A percentile compares a stretch with the other conserved stretches of the same genome.
Evolutionary conservation across 257 asterid species (phyloP).

Genomic region (Orobanche coerulescens): DNA sequence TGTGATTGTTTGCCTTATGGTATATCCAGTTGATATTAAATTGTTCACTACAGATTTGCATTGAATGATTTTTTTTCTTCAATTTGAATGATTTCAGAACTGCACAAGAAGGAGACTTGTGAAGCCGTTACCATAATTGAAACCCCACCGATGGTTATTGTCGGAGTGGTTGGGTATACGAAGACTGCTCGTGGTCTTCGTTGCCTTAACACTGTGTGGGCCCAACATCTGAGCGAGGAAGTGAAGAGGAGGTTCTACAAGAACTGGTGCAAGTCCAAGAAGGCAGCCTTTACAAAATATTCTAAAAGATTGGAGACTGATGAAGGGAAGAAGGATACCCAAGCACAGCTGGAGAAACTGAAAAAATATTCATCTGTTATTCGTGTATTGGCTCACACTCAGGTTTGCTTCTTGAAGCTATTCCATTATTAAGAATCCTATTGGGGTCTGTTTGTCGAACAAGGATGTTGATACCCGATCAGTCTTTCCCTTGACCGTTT

Average conservation of each 20-base stretch:
- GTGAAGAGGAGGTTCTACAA: constrained; percentile 56
- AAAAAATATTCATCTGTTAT: constrained; percentile 41
- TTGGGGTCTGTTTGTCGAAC: too few relatives aligned
- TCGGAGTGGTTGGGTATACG: constrained; percentile 59
- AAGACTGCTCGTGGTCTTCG: constrained; percentile 65
- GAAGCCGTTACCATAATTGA: constrained; percentile 54
- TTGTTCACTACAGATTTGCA: background rate
- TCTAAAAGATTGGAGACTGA: constrained; percentile 43
- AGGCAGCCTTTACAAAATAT: constrained; percentile 50
- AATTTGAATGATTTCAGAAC: constrained; percentile 35
- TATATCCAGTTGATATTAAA: background rate
- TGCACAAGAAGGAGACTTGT: constrained; percentile 60
- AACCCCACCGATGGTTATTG: constrained; percentile 57
- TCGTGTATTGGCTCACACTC: constrained; percentile 58
- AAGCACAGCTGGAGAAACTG: constrained; percentile 44
- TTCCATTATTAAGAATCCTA: too few relatives aligned
- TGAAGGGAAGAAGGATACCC: constrained; percentile 53
- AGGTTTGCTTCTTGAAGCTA: constrained; percentile 27
- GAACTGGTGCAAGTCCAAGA: constrained; percentile 68
- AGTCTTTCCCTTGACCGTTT: too few relatives aligned
- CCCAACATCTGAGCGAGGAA: constrained; percentile 63
- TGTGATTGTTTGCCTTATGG: background rate
- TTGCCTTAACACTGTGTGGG: constrained; percentile 55
- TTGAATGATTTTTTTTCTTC: constrained; percentile 21
- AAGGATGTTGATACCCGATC: too few relatives aligned